Base-by-base conservation (phyloP, 495 filamentous ascomycete species). In the Aspergillus baeticus region DNA sequence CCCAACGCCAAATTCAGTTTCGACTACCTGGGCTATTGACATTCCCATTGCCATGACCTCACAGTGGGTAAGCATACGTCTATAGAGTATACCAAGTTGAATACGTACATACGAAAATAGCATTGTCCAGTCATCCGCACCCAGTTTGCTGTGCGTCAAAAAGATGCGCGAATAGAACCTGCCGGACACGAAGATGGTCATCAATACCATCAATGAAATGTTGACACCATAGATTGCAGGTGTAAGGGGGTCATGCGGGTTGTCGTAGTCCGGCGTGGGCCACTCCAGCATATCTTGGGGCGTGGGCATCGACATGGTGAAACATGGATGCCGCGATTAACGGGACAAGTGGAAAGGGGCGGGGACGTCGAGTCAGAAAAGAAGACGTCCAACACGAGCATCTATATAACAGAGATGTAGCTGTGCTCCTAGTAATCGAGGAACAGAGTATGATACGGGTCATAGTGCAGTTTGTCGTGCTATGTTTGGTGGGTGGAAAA, bases 51-150 rank as follows among this genome's bases (percentile, higher is more conserved):
- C 48, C 18, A 51, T 33, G 5, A 51, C n/a, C 48, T 51, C 18
- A 14, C 26, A 17, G 26, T 11, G 10, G 23, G 20, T 1, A 22
- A 8, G 15, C 6, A 4, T 29, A 42, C 3, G 3, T 1, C 20
- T 6, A 18, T 8, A 8, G 15, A 3, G 26, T 3, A 29, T 10
- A 22, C 4, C 6, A 10, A 10, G 5, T 5, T 3, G 0, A 14
- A 17, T n/a, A 22, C 48, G 13, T 42, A 52, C 49, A 33, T 52
- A 42, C 6, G 49, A 35, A 26, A 52, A 3, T 6, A 52, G 26
- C 49, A 52, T 52, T 14, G 34, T 52, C 49, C 49, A 52, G 36
- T 52, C 49, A 42, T 52, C 49, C 15, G 21, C 49, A 15, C 49
- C 49, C 1, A 52, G 21, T 6, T 35, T 35, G 31, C 39, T 42